These are phyloP conservation scores for Isoetes taiwanensis DNA, from an alignment of 75 land plant species.

Conservation along the genomic window DNA sequence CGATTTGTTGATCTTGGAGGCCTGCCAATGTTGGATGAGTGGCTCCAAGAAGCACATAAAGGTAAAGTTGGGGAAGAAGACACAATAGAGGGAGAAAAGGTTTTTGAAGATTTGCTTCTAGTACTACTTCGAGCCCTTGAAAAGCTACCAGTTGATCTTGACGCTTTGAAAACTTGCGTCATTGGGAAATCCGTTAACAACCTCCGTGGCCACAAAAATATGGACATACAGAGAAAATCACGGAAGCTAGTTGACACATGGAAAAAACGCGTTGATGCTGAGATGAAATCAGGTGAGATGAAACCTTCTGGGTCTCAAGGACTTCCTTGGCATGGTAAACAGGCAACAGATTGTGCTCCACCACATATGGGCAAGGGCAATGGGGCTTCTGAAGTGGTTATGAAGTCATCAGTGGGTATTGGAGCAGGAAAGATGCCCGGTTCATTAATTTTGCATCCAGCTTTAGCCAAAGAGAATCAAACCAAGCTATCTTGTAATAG, in stretches of 20 bases:
- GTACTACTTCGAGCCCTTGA: slow-evolving; percentile 81
- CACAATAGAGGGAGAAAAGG: slow-evolving; percentile 38
- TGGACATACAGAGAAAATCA: slow-evolving; percentile 84
- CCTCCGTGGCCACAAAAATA: slow-evolving; percentile 63
- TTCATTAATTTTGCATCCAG: too few relatives aligned
- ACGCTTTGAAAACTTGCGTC: slow-evolving; percentile 28
- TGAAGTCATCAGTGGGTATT: too few relatives aligned
- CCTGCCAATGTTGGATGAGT: slow-evolving; percentile 38
- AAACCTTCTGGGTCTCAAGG: too few relatives aligned
- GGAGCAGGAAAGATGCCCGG: too few relatives aligned
- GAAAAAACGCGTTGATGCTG: slow-evolving; percentile 66
- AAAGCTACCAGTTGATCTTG: slow-evolving; percentile 81
- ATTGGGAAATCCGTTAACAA: slow-evolving; percentile 53
- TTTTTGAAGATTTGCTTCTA: slow-evolving; percentile 72
- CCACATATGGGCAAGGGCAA: too few relatives aligned
- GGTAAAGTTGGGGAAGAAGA: slow-evolving; percentile 68
- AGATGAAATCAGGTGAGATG: slow-evolving; percentile 68
- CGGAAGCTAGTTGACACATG: slow-evolving; percentile 69
- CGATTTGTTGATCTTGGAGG: slow-evolving; percentile 73
- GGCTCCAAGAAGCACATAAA: slow-evolving; percentile 97
- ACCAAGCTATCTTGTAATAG: too few relatives aligned
- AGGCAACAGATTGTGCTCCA: too few relatives aligned
- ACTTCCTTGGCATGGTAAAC: too few relatives aligned
- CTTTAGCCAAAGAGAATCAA: too few relatives aligned
- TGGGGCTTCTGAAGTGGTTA: too few relatives aligned